Evolutionary conservation across 73 alveolate species (phyloP).

Genomic region (Durusdinium trenchii): DNA sequence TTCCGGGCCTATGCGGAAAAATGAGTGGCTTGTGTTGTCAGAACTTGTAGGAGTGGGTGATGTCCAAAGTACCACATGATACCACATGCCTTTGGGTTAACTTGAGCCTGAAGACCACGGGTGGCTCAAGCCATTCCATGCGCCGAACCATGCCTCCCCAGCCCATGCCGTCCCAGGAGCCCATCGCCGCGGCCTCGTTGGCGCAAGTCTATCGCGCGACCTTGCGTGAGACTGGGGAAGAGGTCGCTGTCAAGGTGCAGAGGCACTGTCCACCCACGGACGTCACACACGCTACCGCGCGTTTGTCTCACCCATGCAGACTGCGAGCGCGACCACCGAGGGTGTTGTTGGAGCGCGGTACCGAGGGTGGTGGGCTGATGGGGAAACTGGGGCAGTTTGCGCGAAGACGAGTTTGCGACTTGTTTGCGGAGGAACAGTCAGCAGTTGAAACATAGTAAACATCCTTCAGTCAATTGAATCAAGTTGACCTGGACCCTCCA

Average conservation of each 20-base stretch:
- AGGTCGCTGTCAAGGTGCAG: constrained; percentile 93
- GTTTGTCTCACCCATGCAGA: no score
- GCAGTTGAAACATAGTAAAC: neutral
- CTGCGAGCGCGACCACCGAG: no score
- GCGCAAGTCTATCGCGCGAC: constrained; percentile 94
- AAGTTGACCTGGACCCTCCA: neutral
- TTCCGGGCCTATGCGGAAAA: no score
- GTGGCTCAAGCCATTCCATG: neutral
- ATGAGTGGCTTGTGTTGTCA: no score
- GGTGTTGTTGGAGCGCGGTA: neutral
- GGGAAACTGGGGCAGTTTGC: neutral
- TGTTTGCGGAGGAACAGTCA: neutral
- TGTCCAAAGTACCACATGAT: no score
- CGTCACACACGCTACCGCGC: no score
- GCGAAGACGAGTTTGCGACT: neutral
- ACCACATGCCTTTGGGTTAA: no score
- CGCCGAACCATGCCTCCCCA: neutral
- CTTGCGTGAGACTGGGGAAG: constrained; percentile 66
- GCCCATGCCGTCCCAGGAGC: constrained; percentile 8
- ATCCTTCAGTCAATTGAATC: neutral
- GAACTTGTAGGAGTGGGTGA: no score
- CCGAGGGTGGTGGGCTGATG: neutral
- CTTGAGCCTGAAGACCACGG: no score
- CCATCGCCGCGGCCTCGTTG: constrained; percentile 92
- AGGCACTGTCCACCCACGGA: no score